Evolutionary conservation across 345 rosid species (phyloP), one percentile per base, ranked within the genome.

Genomic region (Hypericum perforatum): DNA sequence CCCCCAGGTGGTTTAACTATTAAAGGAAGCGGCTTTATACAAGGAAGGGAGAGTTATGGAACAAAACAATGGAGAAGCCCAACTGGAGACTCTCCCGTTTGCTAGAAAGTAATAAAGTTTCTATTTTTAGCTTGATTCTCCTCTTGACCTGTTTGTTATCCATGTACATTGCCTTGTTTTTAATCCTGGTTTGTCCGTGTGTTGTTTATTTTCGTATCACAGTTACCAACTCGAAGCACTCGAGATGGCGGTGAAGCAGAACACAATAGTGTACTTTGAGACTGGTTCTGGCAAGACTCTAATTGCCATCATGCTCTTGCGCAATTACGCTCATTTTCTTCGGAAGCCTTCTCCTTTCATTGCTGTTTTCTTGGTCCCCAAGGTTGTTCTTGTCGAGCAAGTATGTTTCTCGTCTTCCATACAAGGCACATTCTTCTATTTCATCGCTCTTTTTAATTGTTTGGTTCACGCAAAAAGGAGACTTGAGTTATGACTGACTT

Each of bases 241-340:
- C 39, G 88, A 82, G 64, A 67, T 67, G 56, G 92, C 96, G 0
- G 60, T 78, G 12, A 67, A 75, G 64, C 79, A 76, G 62, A 88
- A 91, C 68, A 91, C 96, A 0, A 57, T 92, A 37, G 84, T 76
- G 12, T 88, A 49, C 70, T 57, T 88, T 67, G 95, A 83, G 66
- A 92, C 98, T 56, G 96, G 98, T 22, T 74, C 95, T 5, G 96
- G 98, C 65, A 92, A 92, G 76, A 92, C 98, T 22, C 71, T 85
- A 39, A 77, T 92, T 45, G 95, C 95, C 10, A 73, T 85, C 65
- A 92, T 92, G 98, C 90, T 92, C 57, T 82, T 92, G 7, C 84
- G 98, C 45, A 63, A 63, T 64, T 81, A 72, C 6, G 86, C 94
- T 0, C 55, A 78, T 65, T 72, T 75, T 40, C 70, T 92, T 11